Percentiles rank a stretch among this genome's conserved stretches.
phyloP scores from a whole-genome alignment of 1,284 basidiomycete genomes.

The Flammula alnicola region DNA sequence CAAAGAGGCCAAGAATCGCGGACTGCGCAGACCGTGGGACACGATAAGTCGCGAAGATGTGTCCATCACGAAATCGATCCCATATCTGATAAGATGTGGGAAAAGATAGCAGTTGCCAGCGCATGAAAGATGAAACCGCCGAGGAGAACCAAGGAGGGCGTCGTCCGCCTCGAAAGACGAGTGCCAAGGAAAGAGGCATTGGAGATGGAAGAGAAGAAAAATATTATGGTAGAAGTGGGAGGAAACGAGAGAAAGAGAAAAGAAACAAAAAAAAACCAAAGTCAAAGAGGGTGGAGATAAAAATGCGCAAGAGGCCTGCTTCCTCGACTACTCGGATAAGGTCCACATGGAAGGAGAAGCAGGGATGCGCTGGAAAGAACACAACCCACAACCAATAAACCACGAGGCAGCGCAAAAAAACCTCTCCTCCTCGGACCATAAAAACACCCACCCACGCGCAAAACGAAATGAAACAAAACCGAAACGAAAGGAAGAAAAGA shows the following conservation, averaged over 20 bases:
- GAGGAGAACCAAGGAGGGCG: too few relatives aligned
- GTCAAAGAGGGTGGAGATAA: constrained; percentile 2
- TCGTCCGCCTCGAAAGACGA: too few relatives aligned
- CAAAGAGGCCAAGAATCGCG: too few relatives aligned
- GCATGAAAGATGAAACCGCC: not conserved
- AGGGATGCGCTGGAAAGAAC: not conserved
- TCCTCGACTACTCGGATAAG: constrained; percentile 2
- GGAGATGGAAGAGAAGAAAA: not conserved
- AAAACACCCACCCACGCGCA: constrained; percentile 22
- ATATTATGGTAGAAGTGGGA: not conserved
- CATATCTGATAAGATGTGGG: constrained; percentile 36
- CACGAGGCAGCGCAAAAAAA: constrained; percentile 5
- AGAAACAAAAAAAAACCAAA: not conserved
- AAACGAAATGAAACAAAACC: constrained; percentile 30
- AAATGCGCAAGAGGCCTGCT: not conserved
- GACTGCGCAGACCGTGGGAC: too few relatives aligned
- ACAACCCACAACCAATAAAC: too few relatives aligned
- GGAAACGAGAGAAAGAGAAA: not conserved
- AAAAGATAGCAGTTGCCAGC: constrained; percentile 14
- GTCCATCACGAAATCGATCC: constrained; percentile 16
- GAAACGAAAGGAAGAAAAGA: constrained; percentile 33
- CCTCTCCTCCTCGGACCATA: not conserved
- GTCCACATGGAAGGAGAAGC: not conserved
- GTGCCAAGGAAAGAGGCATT: not conserved
- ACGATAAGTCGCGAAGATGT: constrained; percentile 14